Evolutionary conservation across 768 basidiomycete genomes (phyloP).

Genomic region (Mrakia hoshinonis): DNA sequence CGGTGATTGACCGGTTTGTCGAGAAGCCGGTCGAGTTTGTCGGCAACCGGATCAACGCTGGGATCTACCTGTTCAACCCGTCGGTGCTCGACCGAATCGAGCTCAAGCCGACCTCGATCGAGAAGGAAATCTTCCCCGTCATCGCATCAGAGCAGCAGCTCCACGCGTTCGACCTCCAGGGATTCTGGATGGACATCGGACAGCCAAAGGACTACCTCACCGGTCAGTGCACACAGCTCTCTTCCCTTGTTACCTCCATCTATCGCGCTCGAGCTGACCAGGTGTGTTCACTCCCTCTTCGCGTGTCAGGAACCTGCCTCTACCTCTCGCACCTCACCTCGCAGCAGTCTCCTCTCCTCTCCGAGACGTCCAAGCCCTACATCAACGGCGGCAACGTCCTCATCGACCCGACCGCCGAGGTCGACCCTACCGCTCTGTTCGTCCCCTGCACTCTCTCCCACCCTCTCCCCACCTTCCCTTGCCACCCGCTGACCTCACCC

Average conservation of each 20-base stretch:
- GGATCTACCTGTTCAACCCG: constrained; percentile 51
- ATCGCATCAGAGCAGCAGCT: constrained; percentile 45
- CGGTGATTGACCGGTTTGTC: constrained; percentile 47
- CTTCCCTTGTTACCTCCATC: background rate
- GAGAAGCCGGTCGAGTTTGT: constrained; percentile 48
- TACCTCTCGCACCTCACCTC: constrained; percentile 46
- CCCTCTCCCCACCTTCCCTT: constrained; percentile 24
- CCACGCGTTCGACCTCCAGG: constrained; percentile 46
- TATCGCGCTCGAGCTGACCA: constrained; percentile 2
- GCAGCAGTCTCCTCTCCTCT: constrained; percentile 40
- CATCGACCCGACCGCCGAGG: constrained; percentile 42
- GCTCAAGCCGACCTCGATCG: constrained; percentile 47
- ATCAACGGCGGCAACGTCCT: constrained; percentile 46
- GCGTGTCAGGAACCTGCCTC: constrained; percentile 45
- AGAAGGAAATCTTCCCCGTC: constrained; percentile 47
- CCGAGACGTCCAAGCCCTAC: constrained; percentile 43
- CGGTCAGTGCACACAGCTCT: constrained; percentile 27
- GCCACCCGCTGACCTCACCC: constrained; percentile 32
- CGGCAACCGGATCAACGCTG: constrained; percentile 48
- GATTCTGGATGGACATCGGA: constrained; percentile 49
- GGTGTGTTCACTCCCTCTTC: too few relatives aligned
- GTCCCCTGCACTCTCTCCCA: background rate
- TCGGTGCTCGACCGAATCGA: constrained; percentile 45
- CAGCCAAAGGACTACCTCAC: constrained; percentile 45
- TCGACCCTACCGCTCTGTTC: constrained; percentile 31